These are phyloP conservation scores for Paecilomyces variotii DNA, from an alignment of 2,329 filamentous ascomycete species.

Conservation along the genomic window DNA sequence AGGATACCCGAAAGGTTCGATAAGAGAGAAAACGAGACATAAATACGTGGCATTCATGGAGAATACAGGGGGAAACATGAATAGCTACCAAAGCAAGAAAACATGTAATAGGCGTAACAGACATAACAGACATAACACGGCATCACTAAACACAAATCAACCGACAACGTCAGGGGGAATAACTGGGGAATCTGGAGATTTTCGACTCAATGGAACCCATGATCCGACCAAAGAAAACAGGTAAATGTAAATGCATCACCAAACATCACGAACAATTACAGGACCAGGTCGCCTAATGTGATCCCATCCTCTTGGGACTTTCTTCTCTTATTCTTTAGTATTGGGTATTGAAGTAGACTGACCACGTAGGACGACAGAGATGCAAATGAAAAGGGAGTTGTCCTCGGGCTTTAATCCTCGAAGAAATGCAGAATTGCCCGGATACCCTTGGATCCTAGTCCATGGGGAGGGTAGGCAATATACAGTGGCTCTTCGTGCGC, in stretches of 20 bases:
- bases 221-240: too few relatives aligned
- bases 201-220: background rate
- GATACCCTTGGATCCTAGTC: conserved; percentile 71
- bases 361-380: background rate
- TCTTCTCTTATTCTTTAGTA: background rate
- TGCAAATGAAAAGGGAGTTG: background rate
- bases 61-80: background rate
- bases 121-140: background rate
- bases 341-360: background rate
- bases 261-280: background rate
- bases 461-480: conserved; percentile 82
- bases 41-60: background rate
- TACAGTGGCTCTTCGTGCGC: conserved; percentile 76
- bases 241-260: background rate
- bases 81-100: background rate
- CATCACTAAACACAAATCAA: background rate
- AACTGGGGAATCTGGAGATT: background rate
- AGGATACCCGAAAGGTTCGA: background rate
- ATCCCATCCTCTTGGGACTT: background rate
- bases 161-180: background rate
- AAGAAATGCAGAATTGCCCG: conserved; percentile 88
- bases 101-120: too few relatives aligned
- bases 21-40: background rate
- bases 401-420: conserved; percentile 44
- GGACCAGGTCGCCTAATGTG: background rate